Conservation (phyloP, 805 yeast genomes). For the Tetrapisispora iriomotensis region DNA sequence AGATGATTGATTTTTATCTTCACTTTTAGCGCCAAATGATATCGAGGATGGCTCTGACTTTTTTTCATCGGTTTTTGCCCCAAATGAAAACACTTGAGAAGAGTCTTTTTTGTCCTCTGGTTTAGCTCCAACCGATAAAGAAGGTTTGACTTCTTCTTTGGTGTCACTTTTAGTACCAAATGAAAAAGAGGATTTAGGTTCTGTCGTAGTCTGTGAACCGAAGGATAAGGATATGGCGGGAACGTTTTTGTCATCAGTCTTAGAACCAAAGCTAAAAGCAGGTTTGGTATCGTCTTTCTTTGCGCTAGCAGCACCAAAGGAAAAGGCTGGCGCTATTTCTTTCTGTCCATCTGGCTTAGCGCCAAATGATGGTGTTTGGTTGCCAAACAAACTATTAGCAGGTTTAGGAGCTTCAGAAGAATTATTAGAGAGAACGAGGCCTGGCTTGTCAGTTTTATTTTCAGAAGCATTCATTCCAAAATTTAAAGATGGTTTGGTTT, state of each 20-base stretch:
- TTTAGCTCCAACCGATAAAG: constrained; percentile 9
- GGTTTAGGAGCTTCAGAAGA: constrained; percentile 8
- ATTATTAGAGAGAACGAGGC: too few species aligned
- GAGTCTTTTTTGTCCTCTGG: not conserved
- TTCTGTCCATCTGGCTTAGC: constrained; percentile 1
- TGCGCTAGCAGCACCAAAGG: not conserved
- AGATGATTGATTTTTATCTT: too few species aligned
- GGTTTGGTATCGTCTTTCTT: constrained; percentile 1
- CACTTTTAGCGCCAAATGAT: too few species aligned
- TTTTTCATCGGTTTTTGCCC: constrained; percentile 3
- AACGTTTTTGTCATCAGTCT: not conserved
- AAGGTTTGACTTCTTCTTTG: constrained; percentile 2
- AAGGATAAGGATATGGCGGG: not conserved
- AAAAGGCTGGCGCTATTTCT: not conserved
- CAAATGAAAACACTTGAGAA: constrained; percentile 10
- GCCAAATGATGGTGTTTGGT: constrained; percentile 2
- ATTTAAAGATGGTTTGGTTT: not conserved
- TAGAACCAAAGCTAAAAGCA: constrained; percentile 6
- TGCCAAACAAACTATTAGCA: constrained; percentile 4
- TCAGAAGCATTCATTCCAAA: not conserved
- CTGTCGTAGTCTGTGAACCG: not conserved
- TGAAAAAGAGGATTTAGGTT: not conserved
- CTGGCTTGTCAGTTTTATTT: constrained; percentile 5
- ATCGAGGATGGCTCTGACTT: too few species aligned
- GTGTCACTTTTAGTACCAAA: not conserved